phyloP scores from a whole-genome alignment of 139 green algal genomes.

The Coelastrella sp. region DNA sequence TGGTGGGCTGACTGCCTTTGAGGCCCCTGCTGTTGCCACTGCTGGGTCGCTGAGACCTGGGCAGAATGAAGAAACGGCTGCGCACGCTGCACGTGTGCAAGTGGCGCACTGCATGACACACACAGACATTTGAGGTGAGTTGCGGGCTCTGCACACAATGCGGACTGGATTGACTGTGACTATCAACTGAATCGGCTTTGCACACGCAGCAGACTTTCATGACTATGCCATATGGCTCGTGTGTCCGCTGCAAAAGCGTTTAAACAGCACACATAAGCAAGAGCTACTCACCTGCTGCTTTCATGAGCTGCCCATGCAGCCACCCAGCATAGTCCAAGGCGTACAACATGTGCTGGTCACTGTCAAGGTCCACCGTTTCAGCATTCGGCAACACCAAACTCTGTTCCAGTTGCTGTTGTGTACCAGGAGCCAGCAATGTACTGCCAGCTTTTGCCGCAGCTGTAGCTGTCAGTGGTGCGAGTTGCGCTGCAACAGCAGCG shows the following conservation, averaged over 20 bases:
- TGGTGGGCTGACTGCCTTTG: background rate
- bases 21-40: background rate
- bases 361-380: background rate
- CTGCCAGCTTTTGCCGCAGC: background rate
- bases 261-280: background rate
- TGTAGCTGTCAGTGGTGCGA: background rate
- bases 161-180: no score
- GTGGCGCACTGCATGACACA: conserved; percentile 9
- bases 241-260: no score
- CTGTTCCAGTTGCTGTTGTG: background rate
- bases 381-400: conserved; percentile 24
- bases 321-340: conserved; percentile 32
- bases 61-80: conserved; percentile 39
- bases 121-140: background rate
- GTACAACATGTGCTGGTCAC: conserved; percentile 3
- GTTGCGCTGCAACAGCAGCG: conserved; percentile 12
- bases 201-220: no score
- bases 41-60: background rate
- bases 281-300: conserved; percentile 30
- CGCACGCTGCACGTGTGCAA: conserved; percentile 38
- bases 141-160: no score
- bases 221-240: no score
- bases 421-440: background rate
- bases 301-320: conserved; percentile 32
- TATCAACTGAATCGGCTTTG: no score